A percentile compares a stretch with the other conserved stretches of the same genome.
phyloP scores from a whole-genome alignment of 257 asterid species.

The Solanum sejunctum region DNA sequence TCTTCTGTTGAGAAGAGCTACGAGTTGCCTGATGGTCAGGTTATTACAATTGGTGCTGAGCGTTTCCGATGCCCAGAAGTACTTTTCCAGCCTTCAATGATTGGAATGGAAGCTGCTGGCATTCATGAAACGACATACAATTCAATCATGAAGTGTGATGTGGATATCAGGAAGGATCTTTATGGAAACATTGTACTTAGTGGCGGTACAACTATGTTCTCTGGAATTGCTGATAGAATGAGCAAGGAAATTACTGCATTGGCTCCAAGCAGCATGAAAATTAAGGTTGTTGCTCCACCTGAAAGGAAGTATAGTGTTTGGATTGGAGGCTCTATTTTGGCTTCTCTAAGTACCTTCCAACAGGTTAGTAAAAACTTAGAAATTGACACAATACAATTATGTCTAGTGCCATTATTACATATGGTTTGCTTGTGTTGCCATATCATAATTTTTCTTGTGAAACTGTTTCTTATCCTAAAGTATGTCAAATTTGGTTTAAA shows the following conservation, averaged over 20 bases:
- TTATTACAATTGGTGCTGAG: constrained; percentile 26
- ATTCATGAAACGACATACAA: constrained; percentile 29
- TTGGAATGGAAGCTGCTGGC: constrained; percentile 32
- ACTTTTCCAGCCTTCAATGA: constrained; percentile 32
- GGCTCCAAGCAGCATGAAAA: constrained; percentile 39
- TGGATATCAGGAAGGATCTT: constrained; percentile 27
- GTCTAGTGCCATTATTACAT: background rate
- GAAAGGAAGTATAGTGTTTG: constrained; percentile 37
- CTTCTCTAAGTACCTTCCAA: constrained; percentile 34
- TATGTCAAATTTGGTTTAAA: background rate
- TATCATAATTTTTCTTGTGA: background rate
- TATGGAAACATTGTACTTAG: constrained; percentile 30
- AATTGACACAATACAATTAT: background rate
- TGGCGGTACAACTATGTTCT: constrained; percentile 30
- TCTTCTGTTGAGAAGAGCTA: constrained; percentile 29
- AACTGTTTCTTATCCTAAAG: background rate
- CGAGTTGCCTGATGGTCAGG: constrained; percentile 32
- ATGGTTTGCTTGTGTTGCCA: background rate
- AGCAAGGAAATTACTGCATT: constrained; percentile 27
- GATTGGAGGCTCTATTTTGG: constrained; percentile 37
- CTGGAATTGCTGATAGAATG: constrained; percentile 31
- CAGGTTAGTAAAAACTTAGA: constrained; percentile 8
- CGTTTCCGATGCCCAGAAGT: constrained; percentile 33
- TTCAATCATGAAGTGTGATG: constrained; percentile 35
- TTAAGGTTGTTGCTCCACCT: constrained; percentile 36